Conservation (phyloP, 2,329 filamentous ascomycete species). For the Aspergillus tanneri region DNA sequence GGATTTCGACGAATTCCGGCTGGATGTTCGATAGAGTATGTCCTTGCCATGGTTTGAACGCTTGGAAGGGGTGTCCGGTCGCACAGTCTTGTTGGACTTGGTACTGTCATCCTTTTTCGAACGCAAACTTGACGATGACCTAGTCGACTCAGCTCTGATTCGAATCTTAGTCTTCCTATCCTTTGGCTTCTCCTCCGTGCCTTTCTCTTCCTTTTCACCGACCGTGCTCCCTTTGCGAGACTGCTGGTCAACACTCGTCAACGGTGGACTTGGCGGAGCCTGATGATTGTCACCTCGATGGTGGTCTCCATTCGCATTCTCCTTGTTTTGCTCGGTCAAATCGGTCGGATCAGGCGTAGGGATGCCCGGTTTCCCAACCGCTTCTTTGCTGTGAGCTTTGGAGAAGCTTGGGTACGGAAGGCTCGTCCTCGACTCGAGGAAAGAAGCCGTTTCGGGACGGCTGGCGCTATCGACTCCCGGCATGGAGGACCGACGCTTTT, state of each 20-base stretch:
- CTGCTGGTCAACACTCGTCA: conserved; percentile 46
- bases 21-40: conserved; percentile 34
- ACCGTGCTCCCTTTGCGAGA: conserved; percentile 38
- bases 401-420: conserved; percentile 79
- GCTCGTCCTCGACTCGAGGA: conserved; percentile 48
- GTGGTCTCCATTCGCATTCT: conserved; percentile 33
- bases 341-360: conserved; percentile 74
- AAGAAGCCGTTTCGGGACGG: conserved; percentile 36
- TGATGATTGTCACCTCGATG: conserved; percentile 31
- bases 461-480: conserved; percentile 47
- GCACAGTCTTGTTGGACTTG: conserved; percentile 37
- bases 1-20: conserved; percentile 36
- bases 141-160: conserved; percentile 39
- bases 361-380: conserved; percentile 55
- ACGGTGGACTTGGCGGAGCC: conserved; percentile 49
- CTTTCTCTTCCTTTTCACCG: conserved; percentile 32
- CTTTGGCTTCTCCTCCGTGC: conserved; percentile 35
- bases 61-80: conserved; percentile 41
- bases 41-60: conserved; percentile 36
- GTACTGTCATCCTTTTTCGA: conserved; percentile 40
- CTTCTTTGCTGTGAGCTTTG: conserved; percentile 89
- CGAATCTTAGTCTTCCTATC: conserved; percentile 38
- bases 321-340: conserved; percentile 53
- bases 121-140: conserved; percentile 44
- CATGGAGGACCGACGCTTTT: conserved; percentile 51